Base-by-base conservation (phyloP, 2,329 filamentous ascomycete genomes). In the Verticillium albo-atrum region DNA sequence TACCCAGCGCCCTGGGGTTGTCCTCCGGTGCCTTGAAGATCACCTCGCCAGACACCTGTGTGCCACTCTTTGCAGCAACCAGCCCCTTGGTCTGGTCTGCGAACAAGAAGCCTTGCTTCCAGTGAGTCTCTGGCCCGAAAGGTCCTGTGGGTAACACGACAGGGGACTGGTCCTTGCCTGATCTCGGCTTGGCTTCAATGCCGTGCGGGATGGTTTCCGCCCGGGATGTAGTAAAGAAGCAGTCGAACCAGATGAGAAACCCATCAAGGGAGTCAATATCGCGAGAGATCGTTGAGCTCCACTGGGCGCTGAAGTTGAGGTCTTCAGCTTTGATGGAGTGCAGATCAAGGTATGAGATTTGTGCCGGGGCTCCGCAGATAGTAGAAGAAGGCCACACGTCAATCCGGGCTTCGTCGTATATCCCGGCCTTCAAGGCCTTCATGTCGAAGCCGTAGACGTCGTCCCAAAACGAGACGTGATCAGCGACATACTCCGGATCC, bases 381-480 rank as follows among this genome's bases (percentile, higher is more conserved):
- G 85, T 82, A 20, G 78, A 77, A 17, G 77, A 78, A 4, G 88
- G 85, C 75, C 92, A 87, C 62, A 88, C 80, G 61, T 92, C 84
- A 61, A 97, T 85, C 61, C 93, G 82, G n/a, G 88, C 88, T 68
- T 97, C 92, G 62, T 94, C 87, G 68, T 89, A 87, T 60, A 94
- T 91, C 42, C 88, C 88, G 53, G 87, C 82, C 68, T 92, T 88
- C 94, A 98, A 97, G 63, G 90, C 86, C 67, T 85, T 87, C 90
- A 97, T 97, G 71, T 96, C 88, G 75, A 98, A 98, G 55, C 93
- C 94, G 73, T 98, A 97, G 5, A 98, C 90, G 68, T 95, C 87
- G 64, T 89, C 84, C 94, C 94, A 98, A 79, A 94, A 97, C 23
- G 85, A 79, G 63, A 95, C 83, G 72, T 90, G 88, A 59, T 95